Conservation (phyloP, 768 basidiomycete species). For the Kwoniella sp. region DNA sequence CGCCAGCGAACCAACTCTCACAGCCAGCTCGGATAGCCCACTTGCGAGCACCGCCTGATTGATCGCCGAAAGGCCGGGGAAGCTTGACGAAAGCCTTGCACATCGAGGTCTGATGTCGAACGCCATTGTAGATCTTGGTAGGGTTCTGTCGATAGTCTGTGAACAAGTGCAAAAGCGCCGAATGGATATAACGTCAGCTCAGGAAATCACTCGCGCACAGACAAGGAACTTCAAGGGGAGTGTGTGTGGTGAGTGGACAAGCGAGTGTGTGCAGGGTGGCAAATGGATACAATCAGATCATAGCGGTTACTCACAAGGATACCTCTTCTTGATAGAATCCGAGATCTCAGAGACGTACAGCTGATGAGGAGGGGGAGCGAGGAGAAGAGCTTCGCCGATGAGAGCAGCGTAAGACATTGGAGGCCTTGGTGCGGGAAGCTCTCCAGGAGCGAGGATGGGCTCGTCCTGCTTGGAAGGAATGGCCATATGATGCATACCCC, state of each 20-base stretch:
- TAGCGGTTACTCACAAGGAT: constrained; percentile 43
- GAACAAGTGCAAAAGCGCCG: constrained; percentile 16
- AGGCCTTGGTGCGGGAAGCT: constrained; percentile 47
- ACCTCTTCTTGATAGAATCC: constrained; percentile 49
- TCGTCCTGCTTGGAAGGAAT: constrained; percentile 39
- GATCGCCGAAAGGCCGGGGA: constrained; percentile 53
- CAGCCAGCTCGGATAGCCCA: constrained; percentile 55
- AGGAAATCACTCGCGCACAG: not conserved
- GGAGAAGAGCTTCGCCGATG: constrained; percentile 52
- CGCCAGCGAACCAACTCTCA: constrained; percentile 49
- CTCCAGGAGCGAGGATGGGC: constrained; percentile 50
- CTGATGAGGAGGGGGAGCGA: constrained; percentile 48
- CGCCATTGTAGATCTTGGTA: constrained; percentile 55
- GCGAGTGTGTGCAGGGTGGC: constrained; percentile 3
- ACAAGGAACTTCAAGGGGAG: not conserved
- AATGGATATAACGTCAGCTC: constrained; percentile 14
- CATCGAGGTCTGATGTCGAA: constrained; percentile 54
- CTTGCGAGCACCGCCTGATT: constrained; percentile 50
- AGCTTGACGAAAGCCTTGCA: constrained; percentile 54
- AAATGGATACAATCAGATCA: not conserved
- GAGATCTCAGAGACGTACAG: constrained; percentile 53
- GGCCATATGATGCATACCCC: constrained; percentile 27
- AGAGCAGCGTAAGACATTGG: constrained; percentile 52
- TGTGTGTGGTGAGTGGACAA: not conserved
- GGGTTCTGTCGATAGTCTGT: constrained; percentile 54